These are phyloP conservation scores for Diplosphaera chodatii DNA, from an alignment of 139 green algal genomes.

Conservation along the genomic window DNA sequence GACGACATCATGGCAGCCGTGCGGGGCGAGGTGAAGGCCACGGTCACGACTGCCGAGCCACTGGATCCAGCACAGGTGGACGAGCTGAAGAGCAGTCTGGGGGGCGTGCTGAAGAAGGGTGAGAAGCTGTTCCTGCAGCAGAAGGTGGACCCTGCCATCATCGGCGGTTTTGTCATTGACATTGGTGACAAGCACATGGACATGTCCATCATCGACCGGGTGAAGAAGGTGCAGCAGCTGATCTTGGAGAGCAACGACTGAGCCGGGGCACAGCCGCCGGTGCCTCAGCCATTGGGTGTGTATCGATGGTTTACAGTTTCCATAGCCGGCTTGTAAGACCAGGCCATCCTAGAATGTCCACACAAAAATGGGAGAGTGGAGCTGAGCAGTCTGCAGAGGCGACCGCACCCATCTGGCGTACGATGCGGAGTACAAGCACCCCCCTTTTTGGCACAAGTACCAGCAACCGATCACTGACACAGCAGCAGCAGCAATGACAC, in stretches of 20 bases:
- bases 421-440: no score
- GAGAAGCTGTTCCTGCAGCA: slow-evolving; percentile 44
- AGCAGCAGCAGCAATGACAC: no score
- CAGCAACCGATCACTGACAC: no score
- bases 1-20: slow-evolving; percentile 51
- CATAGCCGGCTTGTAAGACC: no score
- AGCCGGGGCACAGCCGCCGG: no score
- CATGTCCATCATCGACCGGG: slow-evolving; percentile 49
- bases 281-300: no score
- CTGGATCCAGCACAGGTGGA: slow-evolving; percentile 41
- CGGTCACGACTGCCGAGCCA: slow-evolving; percentile 57
- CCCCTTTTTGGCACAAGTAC: no score
- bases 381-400: no score
- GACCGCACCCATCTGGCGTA: no score
- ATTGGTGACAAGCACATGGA: slow-evolving; percentile 78
- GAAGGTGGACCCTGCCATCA: slow-evolving; percentile 60
- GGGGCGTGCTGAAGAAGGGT: slow-evolving; percentile 42
- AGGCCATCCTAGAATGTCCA: no score
- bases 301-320: no score
- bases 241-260: neutral
- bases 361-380: no score
- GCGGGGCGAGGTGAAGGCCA: slow-evolving; percentile 50
- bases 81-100: slow-evolving; percentile 39
- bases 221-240: slow-evolving; percentile 56
- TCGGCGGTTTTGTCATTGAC: slow-evolving; percentile 68